These are phyloP conservation scores for Pseudocohnilembus persalinus DNA, from an alignment of 169 alveolate species.

Conservation along the genomic window DNA sequence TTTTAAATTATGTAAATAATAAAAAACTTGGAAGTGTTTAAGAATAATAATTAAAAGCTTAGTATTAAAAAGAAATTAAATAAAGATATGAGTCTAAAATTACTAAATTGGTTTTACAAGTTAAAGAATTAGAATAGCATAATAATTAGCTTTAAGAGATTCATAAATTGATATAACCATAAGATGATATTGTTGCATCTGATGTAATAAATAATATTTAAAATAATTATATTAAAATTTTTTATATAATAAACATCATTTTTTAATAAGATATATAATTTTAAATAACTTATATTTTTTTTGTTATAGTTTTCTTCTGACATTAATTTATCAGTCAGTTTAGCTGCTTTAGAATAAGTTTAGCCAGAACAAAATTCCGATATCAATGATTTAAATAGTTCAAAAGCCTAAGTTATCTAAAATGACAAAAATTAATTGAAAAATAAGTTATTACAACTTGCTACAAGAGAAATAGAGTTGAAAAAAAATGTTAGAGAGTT, in stretches of 20 bases:
- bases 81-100: slow-evolving; percentile 6
- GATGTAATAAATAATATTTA: neutral
- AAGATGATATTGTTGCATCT: neutral
- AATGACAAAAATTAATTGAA: neutral
- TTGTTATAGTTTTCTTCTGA: neutral
- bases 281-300: too few relatives aligned
- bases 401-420: neutral
- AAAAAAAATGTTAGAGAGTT: neutral
- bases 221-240: too few relatives aligned
- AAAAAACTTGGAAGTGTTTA: slow-evolving; percentile 10
- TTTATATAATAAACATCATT: too few relatives aligned
- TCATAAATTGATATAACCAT: neutral
- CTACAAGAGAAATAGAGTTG: neutral
- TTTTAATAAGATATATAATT: too few relatives aligned
- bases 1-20: neutral
- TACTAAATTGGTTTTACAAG: neutral
- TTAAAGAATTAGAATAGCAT: slow-evolving; percentile 10
- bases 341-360: neutral
- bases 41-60: slow-evolving; percentile 2
- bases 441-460: too few relatives aligned
- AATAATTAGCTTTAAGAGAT: too few relatives aligned
- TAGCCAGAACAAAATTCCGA: neutral
- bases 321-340: neutral
- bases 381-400: neutral
- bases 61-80: neutral